phyloP scores from a whole-genome alignment of 345 rosid species.

The Corchorus olitorius region DNA sequence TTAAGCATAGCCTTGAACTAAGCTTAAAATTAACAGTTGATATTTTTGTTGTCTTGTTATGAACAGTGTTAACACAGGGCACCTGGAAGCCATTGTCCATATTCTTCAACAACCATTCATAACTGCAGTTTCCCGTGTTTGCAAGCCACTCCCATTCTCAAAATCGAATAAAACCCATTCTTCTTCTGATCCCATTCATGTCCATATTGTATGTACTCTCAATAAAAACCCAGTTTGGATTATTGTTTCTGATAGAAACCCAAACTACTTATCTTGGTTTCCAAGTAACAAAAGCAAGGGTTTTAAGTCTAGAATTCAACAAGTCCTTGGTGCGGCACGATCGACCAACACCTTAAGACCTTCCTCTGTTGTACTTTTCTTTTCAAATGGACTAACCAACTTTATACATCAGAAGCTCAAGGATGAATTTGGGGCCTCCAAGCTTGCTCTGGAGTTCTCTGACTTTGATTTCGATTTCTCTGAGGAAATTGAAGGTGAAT shows the following conservation, averaged over 20 bases:
- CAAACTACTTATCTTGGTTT: slow-evolving; percentile 62
- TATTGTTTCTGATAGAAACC: slow-evolving; percentile 85
- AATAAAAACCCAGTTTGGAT: slow-evolving; percentile 73
- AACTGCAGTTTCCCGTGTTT: slow-evolving; percentile 78
- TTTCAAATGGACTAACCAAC: slow-evolving; percentile 56
- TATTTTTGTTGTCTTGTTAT: slow-evolving; percentile 3
- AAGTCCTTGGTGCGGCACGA: slow-evolving; percentile 52
- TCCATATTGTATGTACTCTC: slow-evolving; percentile 71
- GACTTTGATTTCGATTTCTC: slow-evolving; percentile 35
- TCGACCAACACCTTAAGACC: slow-evolving; percentile 51
- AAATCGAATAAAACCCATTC: slow-evolving; percentile 12
- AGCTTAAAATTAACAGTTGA: not conserved
- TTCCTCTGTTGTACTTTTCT: slow-evolving; percentile 64
- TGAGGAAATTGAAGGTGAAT: slow-evolving; percentile 59
- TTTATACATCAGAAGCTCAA: slow-evolving; percentile 35
- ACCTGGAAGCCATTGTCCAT: slow-evolving; percentile 69
- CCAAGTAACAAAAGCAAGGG: slow-evolving; percentile 46
- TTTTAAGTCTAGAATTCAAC: slow-evolving; percentile 51
- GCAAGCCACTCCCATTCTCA: slow-evolving; percentile 49
- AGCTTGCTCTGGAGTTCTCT: slow-evolving; percentile 39
- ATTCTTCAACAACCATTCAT: slow-evolving; percentile 60
- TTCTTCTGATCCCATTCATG: slow-evolving; percentile 43
- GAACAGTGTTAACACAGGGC: slow-evolving; percentile 75
- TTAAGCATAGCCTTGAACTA: not conserved
- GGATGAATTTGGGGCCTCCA: slow-evolving; percentile 55